Evolutionary conservation across 75 land plant genomes (phyloP).

Genomic region (Pinus tabuliformis): DNA sequence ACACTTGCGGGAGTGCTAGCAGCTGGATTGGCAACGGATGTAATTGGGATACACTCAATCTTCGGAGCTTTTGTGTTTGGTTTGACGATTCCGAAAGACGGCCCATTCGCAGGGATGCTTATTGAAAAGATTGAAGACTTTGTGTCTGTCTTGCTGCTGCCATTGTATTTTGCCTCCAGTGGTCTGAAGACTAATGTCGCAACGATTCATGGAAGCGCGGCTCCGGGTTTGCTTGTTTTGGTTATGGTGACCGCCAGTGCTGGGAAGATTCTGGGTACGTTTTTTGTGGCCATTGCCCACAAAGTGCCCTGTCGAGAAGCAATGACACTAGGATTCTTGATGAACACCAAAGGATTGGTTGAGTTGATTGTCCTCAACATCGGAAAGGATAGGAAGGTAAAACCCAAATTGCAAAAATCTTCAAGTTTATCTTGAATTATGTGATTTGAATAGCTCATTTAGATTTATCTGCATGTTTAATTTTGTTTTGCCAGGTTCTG

Average conservation of each 20-base stretch:
- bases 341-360: constrained; percentile 77
- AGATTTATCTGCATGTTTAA: neutral
- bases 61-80: constrained; percentile 56
- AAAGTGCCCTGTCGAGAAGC: constrained; percentile 38
- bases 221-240: constrained; percentile 44
- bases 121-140: constrained; percentile 66
- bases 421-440: neutral
- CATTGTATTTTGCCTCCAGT: constrained; percentile 63
- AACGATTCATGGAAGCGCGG: constrained; percentile 20
- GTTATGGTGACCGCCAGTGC: constrained; percentile 42
- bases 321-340: constrained; percentile 48
- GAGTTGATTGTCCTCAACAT: constrained; percentile 82
- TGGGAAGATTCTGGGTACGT: constrained; percentile 59
- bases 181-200: constrained; percentile 61
- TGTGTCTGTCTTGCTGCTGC: constrained; percentile 45
- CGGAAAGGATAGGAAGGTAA: constrained; percentile 54
- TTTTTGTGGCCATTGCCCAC: constrained; percentile 23
- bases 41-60: constrained; percentile 38
- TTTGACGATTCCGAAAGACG: constrained; percentile 48
- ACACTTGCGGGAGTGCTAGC: constrained; percentile 45
- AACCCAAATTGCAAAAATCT: neutral
- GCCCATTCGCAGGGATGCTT: constrained; percentile 36
- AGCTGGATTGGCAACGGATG: constrained; percentile 52
- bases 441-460: neutral
- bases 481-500: constrained; percentile 30